Percentiles rank a stretch among this genome's conserved stretches.
Evolutionary conservation across 2,329 filamentous ascomycete species (phyloP).

Genomic region (Talaromyces rugulosus): DNA sequence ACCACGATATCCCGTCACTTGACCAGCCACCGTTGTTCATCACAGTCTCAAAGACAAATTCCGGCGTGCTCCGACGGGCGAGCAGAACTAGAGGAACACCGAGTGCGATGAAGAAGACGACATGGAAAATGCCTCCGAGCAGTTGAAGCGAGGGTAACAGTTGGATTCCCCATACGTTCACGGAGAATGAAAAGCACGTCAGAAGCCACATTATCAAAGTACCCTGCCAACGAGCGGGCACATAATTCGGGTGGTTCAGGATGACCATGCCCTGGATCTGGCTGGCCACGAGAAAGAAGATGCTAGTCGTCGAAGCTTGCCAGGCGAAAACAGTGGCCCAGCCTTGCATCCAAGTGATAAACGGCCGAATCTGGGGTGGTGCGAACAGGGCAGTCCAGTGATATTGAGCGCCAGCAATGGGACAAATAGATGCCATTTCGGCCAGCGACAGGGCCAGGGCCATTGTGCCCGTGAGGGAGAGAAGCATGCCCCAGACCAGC

Average conservation of each 20-base stretch:
- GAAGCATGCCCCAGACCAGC: conserved; percentile 31
- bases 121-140: conserved; percentile 24
- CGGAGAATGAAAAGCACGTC: conserved; percentile 27
- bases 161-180: conserved; percentile 30
- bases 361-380: conserved; percentile 7
- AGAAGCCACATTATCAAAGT: conserved; percentile 36
- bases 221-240: conserved; percentile 35
- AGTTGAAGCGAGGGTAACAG: conserved; percentile 27
- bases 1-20: conserved; percentile 42
- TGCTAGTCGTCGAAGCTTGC: conserved; percentile 31
- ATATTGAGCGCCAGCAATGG: conserved; percentile 33
- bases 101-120: conserved; percentile 36
- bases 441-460: conserved; percentile 33
- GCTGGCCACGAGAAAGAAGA: conserved; percentile 28
- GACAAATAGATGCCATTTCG: conserved; percentile 36
- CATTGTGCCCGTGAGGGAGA: conserved; percentile 30
- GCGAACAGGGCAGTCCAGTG: conserved; percentile 28
- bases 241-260: conserved; percentile 32
- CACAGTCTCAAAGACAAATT: conserved; percentile 43
- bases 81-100: conserved; percentile 33
- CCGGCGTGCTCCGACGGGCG: conserved; percentile 25
- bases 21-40: conserved; percentile 45
- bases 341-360: conserved; percentile 17
- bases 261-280: conserved; percentile 34
- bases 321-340: conserved; percentile 34